phyloP scores from a whole-genome alignment of 2,329 filamentous ascomycete genomes.

The Fusarium papillatum region DNA sequence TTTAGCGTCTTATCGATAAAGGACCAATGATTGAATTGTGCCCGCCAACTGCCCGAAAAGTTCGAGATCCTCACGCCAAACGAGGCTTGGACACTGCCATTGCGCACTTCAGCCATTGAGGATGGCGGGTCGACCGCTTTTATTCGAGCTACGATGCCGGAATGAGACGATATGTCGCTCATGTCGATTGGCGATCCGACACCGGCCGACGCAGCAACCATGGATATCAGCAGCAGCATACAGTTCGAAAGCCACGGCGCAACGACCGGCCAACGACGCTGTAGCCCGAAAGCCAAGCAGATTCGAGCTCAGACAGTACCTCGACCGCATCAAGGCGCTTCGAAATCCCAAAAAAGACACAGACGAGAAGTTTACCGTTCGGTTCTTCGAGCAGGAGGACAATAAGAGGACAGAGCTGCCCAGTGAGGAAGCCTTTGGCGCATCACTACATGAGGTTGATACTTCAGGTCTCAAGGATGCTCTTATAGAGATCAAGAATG shows the following conservation, averaged over 20 bases:
- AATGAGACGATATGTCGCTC: constrained; percentile 54
- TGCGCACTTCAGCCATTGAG: constrained; percentile 27
- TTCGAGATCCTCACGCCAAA: constrained; percentile 30
- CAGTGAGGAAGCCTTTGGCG: constrained; percentile 55
- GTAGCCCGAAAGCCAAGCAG: constrained; percentile 42
- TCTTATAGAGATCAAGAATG: constrained; percentile 54
- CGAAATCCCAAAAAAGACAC: constrained; percentile 31
- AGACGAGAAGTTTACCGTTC: constrained; percentile 50
- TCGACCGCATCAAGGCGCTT: constrained; percentile 45
- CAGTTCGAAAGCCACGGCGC: constrained; percentile 44
- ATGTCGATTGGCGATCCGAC: constrained; percentile 50
- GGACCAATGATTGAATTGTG: constrained; percentile 6
- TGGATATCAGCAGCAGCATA: constrained; percentile 48
- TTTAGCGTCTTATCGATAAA: constrained; percentile 50
- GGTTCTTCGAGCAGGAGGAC: constrained; percentile 63
- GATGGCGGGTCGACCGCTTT: constrained; percentile 53
- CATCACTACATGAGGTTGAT: constrained; percentile 53
- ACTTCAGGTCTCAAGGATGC: constrained; percentile 52
- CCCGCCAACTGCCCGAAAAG: constrained; percentile 34
- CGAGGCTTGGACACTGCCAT: constrained; percentile 14
- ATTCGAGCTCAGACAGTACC: constrained; percentile 44
- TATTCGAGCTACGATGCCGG: constrained; percentile 51
- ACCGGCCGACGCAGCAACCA: constrained; percentile 39
- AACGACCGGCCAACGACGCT: constrained; percentile 25
- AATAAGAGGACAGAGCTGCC: constrained; percentile 53